phyloP scores from a whole-genome alignment of 1,284 basidiomycete species.

The Rhodotorula sp. region DNA sequence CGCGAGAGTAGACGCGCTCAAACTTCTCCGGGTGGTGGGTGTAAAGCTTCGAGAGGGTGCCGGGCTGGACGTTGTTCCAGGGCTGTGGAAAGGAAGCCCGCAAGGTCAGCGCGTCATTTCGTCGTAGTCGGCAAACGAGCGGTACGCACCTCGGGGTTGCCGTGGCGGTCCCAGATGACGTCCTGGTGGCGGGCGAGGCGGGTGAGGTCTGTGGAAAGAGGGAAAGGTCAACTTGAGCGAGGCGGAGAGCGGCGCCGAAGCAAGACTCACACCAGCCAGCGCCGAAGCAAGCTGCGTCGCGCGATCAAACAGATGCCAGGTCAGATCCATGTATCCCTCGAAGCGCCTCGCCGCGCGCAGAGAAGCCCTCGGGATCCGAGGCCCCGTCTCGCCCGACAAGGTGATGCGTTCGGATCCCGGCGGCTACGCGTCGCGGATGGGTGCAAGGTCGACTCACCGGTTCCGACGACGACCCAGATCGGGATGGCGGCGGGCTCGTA shows the following conservation, averaged over 20 bases:
- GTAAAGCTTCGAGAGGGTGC: constrained; percentile 27
- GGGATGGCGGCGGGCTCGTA: constrained; percentile 37
- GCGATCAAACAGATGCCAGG: background rate
- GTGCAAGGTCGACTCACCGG: background rate
- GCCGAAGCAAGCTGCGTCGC: constrained; percentile 18
- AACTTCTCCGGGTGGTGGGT: constrained; percentile 24
- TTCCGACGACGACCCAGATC: constrained; percentile 24
- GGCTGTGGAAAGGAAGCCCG: constrained; percentile 5
- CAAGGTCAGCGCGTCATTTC: background rate
- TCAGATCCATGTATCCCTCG: background rate
- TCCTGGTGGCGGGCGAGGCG: constrained; percentile 21
- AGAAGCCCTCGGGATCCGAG: too few relatives aligned
- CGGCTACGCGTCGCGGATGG: too few relatives aligned
- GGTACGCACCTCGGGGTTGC: constrained; percentile 25
- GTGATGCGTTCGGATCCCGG: too few relatives aligned
- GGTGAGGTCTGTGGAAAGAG: constrained; percentile 2
- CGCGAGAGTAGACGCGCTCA: constrained; percentile 19
- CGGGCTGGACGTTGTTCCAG: constrained; percentile 33
- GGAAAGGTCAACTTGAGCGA: background rate
- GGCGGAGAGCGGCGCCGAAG: background rate
- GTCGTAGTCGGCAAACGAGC: too few relatives aligned
- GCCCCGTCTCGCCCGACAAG: too few relatives aligned
- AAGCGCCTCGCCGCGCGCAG: too few relatives aligned
- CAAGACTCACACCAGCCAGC: constrained; percentile 27
- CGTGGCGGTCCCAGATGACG: constrained; percentile 24